These are phyloP conservation scores for Nicotiana rustica DNA, from an alignment of 305 asterid genomes.

Conservation along the genomic window DNA sequence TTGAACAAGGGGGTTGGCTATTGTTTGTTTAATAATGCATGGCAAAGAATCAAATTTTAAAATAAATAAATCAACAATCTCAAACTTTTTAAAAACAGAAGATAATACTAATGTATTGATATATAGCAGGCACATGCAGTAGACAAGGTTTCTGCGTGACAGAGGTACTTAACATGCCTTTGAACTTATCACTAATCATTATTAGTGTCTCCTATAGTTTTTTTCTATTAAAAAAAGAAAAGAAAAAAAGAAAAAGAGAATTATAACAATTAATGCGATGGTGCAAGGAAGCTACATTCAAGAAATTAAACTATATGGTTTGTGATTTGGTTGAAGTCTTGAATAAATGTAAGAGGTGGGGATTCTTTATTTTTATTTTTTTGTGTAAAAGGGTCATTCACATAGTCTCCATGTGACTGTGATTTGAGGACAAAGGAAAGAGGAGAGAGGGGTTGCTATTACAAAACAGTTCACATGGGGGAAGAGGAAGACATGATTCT, in stretches of 20 bases:
- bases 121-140: conserved; percentile 8
- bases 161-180: conserved; percentile 49
- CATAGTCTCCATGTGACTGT: conserved; percentile 58
- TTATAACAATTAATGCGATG: conserved; percentile 34
- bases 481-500: conserved; percentile 49
- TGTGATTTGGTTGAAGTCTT: conserved; percentile 25
- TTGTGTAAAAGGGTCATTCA: conserved; percentile 38
- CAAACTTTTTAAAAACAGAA: conserved; percentile 16
- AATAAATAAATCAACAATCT: conserved; percentile 12
- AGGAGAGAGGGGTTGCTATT: conserved; percentile 49
- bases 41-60: conserved; percentile 20
- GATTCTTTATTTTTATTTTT: background rate
- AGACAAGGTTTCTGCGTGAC: conserved; percentile 28
- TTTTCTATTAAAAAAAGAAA: no score
- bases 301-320: conserved; percentile 26
- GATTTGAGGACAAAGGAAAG: conserved; percentile 64
- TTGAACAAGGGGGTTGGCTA: conserved; percentile 17
- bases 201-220: conserved; percentile 52
- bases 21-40: conserved; percentile 7
- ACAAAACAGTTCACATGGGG: conserved; percentile 74
- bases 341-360: conserved; percentile 31
- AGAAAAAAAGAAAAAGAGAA: background rate
- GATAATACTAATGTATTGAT: conserved; percentile 21
- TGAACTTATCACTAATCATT: conserved; percentile 59
- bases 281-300: conserved; percentile 44